Conservation (phyloP, 2,329 filamentous ascomycete genomes). For the Diplodia scrobiculata region DNA sequence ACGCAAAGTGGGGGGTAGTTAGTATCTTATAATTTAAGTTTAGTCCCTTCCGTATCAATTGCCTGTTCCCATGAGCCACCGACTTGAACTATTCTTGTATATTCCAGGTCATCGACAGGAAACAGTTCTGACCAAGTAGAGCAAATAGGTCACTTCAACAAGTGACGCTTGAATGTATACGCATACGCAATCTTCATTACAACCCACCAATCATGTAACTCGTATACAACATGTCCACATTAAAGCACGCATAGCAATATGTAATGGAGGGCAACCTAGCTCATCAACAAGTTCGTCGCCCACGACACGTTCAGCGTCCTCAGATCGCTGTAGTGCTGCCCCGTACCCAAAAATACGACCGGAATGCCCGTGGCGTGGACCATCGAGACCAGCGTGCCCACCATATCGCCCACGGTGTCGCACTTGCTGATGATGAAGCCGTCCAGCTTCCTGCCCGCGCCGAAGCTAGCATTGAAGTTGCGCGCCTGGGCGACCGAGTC, state of each 20-base stretch:
- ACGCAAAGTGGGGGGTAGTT: background rate
- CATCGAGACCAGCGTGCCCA: constrained; percentile 91
- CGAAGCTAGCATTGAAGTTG: constrained; percentile 95
- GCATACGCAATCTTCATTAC: background rate
- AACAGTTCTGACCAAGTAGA: background rate
- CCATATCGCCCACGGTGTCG: constrained; percentile 99
- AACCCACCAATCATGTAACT: background rate
- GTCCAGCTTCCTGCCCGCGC: constrained; percentile 75
- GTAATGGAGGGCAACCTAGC: constrained; percentile 34
- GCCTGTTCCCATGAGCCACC: background rate
- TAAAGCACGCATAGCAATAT: background rate
- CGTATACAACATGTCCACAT: background rate
- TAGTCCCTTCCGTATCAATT: background rate
- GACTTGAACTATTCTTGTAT: background rate
- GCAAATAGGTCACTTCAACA: background rate
- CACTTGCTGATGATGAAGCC: constrained; percentile 99
- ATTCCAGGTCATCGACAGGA: background rate
- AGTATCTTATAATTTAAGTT: too few species aligned
- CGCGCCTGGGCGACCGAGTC: constrained; percentile 93
- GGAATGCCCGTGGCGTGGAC: constrained; percentile 97
- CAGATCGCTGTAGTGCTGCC: constrained; percentile 68
- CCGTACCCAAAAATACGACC: constrained; percentile 82
- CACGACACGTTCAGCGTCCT: constrained; percentile 65
- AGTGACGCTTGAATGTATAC: background rate
- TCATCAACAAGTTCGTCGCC: constrained; percentile 64